Evolutionary conservation across 345 rosid genomes (phyloP), one percentile per base, ranked within the genome.

Genomic region (Rhodamnia argentea): DNA sequence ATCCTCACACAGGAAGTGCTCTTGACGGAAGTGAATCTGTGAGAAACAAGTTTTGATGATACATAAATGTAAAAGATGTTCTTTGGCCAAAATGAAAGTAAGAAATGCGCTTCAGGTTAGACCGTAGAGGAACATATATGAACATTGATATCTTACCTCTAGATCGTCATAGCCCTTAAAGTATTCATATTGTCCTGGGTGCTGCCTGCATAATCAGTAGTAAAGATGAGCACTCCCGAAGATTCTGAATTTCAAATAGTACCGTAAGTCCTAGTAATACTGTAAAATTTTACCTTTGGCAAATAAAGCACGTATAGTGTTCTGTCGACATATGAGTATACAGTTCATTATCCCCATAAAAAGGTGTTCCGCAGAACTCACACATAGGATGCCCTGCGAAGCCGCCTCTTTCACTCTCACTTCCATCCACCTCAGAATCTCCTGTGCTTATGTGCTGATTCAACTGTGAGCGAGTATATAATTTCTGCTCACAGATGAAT

Each of bases 381-480:
- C 99, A 98, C 88, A 90, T 87, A 27, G 99, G 99, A 92, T 98
- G 99, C 20, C 99, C 99, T 87, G 87, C 86, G 75, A 98, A 96
- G 81, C 99, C 99, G 86, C 99, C 99, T 87, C 99, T 93, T 89
- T 98, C 99, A 89, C 97, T 94, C 88, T 95, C 99, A 90, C 87
- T 93, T 70, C 99, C 99, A 89, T 98, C 99, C 87, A 96, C 99
- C 90, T 92, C 97, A 50, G 99, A 93, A 86, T 96, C 97, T 88
- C 99, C 99, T 22, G 98, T 93, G 78, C 56, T 90, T 88, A 93
- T 96, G 86, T 98, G 99, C 87, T 92, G 98, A 84, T 94, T 94
- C 90, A 98, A 89, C 78, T 98, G 99, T 50, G 93, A 91, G 86
- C 98, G 94, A 44, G 93, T 88, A 82, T 95, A 98, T 59, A 98